These are phyloP conservation scores for Pseudevernia furfuracea DNA, from an alignment of 495 filamentous ascomycete genomes.

Conservation along the genomic window DNA sequence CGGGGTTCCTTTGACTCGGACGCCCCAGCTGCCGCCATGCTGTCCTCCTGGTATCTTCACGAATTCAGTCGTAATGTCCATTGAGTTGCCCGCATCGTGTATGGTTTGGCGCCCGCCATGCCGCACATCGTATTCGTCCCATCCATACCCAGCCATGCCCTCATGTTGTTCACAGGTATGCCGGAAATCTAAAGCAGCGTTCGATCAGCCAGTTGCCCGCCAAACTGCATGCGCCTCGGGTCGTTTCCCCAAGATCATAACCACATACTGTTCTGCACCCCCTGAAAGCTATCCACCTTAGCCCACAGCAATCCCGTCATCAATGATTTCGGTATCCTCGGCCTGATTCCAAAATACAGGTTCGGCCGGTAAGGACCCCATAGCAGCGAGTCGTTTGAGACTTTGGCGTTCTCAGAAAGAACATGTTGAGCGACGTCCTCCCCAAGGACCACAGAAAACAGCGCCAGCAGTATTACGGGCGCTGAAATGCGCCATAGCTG, in stretches of 20 bases:
- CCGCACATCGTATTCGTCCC: conserved; percentile 90
- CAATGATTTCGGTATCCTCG: conserved; percentile 78
- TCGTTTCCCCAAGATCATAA: not conserved
- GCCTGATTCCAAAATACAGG: conserved; percentile 88
- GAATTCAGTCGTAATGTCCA: conserved; percentile 88
- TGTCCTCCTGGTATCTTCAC: conserved; percentile 85
- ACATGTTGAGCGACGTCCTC: conserved; percentile 17
- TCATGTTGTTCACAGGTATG: conserved; percentile 96
- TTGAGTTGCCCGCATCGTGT: conserved; percentile 73
- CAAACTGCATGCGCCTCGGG: not conserved
- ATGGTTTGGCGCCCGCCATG: conserved; percentile 83
- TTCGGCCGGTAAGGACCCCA: conserved; percentile 97
- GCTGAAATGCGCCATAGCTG: conserved; percentile 8
- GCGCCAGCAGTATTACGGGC: conserved; percentile 2
- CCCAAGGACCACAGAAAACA: conserved; percentile 9
- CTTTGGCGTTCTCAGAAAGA: conserved; percentile 33
- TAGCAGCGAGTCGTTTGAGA: conserved; percentile 78
- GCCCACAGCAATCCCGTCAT: conserved; percentile 84
- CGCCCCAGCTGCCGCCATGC: conserved; percentile 87
- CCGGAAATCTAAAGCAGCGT: conserved; percentile 55
- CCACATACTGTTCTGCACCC: conserved; percentile 69
- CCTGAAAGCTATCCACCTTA: conserved; percentile 70
- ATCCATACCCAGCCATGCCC: conserved; percentile 91
- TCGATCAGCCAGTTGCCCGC: conserved; percentile 1
- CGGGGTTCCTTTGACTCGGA: conserved; percentile 74